Conservation (phyloP, 2,329 filamentous ascomycete species). For the Trichophyton equinum region DNA sequence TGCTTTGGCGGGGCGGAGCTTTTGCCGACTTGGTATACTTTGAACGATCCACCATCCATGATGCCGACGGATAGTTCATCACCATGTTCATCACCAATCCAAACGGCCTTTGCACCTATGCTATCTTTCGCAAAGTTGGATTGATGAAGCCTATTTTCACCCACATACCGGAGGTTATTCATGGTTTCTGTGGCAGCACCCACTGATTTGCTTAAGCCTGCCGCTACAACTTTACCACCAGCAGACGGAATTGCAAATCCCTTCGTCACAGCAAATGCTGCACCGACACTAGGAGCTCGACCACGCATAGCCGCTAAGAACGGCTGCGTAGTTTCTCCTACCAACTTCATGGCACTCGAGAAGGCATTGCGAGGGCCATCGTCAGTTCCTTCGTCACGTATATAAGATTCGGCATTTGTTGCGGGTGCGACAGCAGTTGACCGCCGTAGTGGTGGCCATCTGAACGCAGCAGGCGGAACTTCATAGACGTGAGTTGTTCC, state of each 20-base stretch:
- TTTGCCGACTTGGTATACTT: slow-evolving; percentile 32
- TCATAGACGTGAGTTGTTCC: slow-evolving; percentile 93
- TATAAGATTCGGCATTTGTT: slow-evolving; percentile 35
- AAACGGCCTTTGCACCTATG: slow-evolving; percentile 33
- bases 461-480: slow-evolving; percentile 66
- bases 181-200: slow-evolving; percentile 38
- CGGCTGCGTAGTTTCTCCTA: slow-evolving; percentile 47
- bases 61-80: slow-evolving; percentile 33
- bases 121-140: slow-evolving; percentile 28
- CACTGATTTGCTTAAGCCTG: slow-evolving; percentile 39
- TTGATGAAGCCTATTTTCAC: slow-evolving; percentile 38
- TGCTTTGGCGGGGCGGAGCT: slow-evolving; percentile 41
- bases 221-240: slow-evolving; percentile 38
- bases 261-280: slow-evolving; percentile 32
- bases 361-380: slow-evolving; percentile 37
- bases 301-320: slow-evolving; percentile 55
- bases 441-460: slow-evolving; percentile 62
- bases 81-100: slow-evolving; percentile 30
- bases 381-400: slow-evolving; percentile 39
- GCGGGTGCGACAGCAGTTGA: slow-evolving; percentile 36
- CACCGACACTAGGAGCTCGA: slow-evolving; percentile 36
- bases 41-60: slow-evolving; percentile 34
- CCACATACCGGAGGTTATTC: slow-evolving; percentile 36
- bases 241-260: slow-evolving; percentile 35
- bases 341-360: slow-evolving; percentile 56